Conservation (phyloP, 495 filamentous ascomycete genomes). For the Penicillium silybi region DNA sequence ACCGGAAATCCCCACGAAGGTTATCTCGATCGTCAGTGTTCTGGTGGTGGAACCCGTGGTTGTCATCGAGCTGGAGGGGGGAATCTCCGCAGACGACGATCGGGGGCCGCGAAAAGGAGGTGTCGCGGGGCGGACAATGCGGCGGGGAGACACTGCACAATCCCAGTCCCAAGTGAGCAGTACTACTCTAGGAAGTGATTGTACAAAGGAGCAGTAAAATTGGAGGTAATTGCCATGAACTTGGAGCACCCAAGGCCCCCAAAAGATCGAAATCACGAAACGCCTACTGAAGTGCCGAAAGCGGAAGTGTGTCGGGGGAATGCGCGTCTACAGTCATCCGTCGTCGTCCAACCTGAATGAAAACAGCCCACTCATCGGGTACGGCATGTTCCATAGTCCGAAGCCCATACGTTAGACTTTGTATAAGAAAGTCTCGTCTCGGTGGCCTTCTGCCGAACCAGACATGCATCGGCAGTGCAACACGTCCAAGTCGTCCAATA, state of each 20-base stretch:
- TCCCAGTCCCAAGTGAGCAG: not conserved
- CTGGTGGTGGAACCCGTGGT: constrained; percentile 11
- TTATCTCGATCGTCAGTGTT: constrained; percentile 2
- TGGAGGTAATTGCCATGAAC: not conserved
- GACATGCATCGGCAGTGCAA: not conserved
- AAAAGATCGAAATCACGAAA: not conserved
- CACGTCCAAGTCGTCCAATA: too few relatives aligned
- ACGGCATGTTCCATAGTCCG: too few relatives aligned
- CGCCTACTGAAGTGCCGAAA: constrained; percentile 4
- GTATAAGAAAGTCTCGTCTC: too few relatives aligned
- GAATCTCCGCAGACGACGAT: constrained; percentile 25
- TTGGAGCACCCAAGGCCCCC: not conserved
- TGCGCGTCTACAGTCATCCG: not conserved
- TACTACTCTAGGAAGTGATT: not conserved
- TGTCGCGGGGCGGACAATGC: constrained; percentile 22
- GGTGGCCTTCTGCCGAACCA: not conserved
- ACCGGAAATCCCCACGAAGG: not conserved
- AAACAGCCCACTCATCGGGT: constrained; percentile 1
- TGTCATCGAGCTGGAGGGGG: constrained; percentile 18
- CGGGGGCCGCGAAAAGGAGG: constrained; percentile 24
- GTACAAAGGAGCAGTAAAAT: not conserved
- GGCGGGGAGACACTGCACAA: constrained; percentile 7
- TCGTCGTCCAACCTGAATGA: not conserved
- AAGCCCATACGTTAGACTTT: too few relatives aligned
- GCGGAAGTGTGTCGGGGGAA: constrained; percentile 10